These are phyloP conservation scores for Phascolomyces articulosus DNA, from an alignment of 371 early-diverging fungal species.

Conservation along the genomic window DNA sequence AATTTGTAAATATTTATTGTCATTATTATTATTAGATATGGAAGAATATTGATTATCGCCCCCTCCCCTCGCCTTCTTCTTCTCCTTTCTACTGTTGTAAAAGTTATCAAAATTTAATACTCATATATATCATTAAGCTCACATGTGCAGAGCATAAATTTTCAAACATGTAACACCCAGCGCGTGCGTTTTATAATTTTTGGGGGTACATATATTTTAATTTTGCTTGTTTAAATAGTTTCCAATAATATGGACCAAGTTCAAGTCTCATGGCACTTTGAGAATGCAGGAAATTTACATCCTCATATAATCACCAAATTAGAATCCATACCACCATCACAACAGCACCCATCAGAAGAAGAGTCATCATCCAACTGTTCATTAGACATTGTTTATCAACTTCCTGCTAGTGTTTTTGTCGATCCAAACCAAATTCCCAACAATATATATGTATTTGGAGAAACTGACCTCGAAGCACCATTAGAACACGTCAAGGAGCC, in stretches of 20 bases:
- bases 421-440: slow-evolving; percentile 44
- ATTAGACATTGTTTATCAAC: slow-evolving; percentile 36
- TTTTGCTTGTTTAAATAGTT: no score
- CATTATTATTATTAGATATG: neutral
- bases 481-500: slow-evolving; percentile 39
- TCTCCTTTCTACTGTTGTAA: no score
- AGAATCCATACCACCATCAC: neutral
- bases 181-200: no score
- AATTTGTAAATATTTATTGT: neutral
- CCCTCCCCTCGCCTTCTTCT: no score
- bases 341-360: no score
- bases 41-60: no score
- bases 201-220: no score
- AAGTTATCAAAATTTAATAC: no score
- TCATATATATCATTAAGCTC: no score
- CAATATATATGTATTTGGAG: slow-evolving; percentile 38
- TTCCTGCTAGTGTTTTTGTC: slow-evolving; percentile 52
- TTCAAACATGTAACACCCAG: no score
- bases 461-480: slow-evolving; percentile 49
- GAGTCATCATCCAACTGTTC: slow-evolving; percentile 22
- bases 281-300: slow-evolving; percentile 31
- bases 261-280: slow-evolving; percentile 7
- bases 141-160: no score
- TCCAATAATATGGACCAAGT: neutral
- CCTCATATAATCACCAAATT: slow-evolving; percentile 38